phyloP scores from a whole-genome alignment of 2,329 filamentous ascomycete genomes.

The Periconia macrospinosa region DNA sequence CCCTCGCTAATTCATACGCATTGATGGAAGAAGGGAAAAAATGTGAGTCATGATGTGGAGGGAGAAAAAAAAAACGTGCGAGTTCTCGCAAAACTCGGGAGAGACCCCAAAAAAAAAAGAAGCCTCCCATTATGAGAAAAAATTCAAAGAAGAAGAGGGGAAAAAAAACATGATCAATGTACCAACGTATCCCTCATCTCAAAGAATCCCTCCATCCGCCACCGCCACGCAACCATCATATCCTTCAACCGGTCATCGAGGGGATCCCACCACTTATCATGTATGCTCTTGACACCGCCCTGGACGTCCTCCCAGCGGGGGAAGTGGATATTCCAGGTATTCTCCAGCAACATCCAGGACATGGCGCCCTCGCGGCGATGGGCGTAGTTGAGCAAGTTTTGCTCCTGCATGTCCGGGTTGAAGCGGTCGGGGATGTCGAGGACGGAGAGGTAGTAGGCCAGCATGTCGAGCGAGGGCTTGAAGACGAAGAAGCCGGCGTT shows the following conservation, averaged over 20 bases:
- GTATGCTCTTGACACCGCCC: constrained; percentile 34
- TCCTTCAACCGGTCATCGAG: constrained; percentile 1
- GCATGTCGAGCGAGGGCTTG: constrained; percentile 21
- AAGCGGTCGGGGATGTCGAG: constrained; percentile 25
- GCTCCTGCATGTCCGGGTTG: constrained; percentile 28
- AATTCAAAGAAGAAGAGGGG: no score
- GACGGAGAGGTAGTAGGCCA: constrained; percentile 29
- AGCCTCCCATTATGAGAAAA: no score
- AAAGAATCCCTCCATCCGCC: constrained; percentile 38
- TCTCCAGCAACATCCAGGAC: constrained; percentile 31
- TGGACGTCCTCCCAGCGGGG: constrained; percentile 31
- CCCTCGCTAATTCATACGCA: no score
- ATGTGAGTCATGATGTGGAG: no score
- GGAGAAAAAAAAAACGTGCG: no score
- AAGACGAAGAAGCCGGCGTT: constrained; percentile 40
- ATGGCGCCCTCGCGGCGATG: not conserved
- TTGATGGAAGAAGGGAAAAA: no score
- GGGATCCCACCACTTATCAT: constrained; percentile 41
- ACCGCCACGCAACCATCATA: constrained; percentile 27
- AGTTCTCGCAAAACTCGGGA: no score
- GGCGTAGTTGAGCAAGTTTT: constrained; percentile 18
- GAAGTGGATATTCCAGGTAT: constrained; percentile 40
- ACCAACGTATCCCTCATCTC: constrained; percentile 17
- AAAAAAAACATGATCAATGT: no score
- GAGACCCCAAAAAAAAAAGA: no score